Evolutionary conservation across 2,329 filamentous ascomycete species (phyloP).

Genomic region (Penicillium sp.): DNA sequence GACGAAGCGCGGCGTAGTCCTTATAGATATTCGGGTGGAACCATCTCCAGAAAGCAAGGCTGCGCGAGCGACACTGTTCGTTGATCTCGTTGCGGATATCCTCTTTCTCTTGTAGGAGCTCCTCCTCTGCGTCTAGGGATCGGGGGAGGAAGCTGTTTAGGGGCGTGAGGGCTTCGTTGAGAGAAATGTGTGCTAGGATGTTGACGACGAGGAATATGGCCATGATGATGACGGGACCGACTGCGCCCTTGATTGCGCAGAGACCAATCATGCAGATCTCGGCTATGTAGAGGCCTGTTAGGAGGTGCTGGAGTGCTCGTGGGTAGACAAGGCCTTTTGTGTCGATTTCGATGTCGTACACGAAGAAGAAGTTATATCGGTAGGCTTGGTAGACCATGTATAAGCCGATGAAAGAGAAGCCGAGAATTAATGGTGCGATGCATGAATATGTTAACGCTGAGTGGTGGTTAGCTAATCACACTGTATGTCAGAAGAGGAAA

Average conservation of each 20-base stretch:
- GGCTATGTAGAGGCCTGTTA: conserved; percentile 80
- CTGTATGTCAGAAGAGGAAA: not conserved
- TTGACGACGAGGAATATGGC: conserved; percentile 72
- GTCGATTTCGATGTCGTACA: conserved; percentile 76
- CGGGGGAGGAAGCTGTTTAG: conserved; percentile 68
- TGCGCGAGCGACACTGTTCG: conserved; percentile 22
- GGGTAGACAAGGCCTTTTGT: conserved; percentile 89
- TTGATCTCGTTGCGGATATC: conserved; percentile 26
- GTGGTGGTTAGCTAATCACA: conserved; percentile 6
- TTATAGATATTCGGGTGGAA: conserved; percentile 73
- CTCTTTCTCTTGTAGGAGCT: conserved; percentile 43
- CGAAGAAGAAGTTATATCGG: conserved; percentile 86
- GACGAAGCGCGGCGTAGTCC: conserved; percentile 70
- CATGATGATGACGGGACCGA: conserved; percentile 75
- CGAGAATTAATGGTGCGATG: conserved; percentile 80
- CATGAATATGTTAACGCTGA: conserved; percentile 79
- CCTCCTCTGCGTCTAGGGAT: conserved; percentile 59
- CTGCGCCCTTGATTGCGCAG: conserved; percentile 65
- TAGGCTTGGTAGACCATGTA: conserved; percentile 81
- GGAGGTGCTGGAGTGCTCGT: conserved; percentile 77
- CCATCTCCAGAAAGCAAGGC: conserved; percentile 35
- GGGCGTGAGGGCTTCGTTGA: conserved; percentile 46
- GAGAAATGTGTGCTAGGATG: conserved; percentile 66
- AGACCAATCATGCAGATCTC: conserved; percentile 82
- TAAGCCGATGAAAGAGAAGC: conserved; percentile 77